Evolutionary conservation across 2,329 filamentous ascomycete genomes (phyloP), one percentile per base, ranked within the genome.

Genomic region (Xylariaceae sp.): DNA sequence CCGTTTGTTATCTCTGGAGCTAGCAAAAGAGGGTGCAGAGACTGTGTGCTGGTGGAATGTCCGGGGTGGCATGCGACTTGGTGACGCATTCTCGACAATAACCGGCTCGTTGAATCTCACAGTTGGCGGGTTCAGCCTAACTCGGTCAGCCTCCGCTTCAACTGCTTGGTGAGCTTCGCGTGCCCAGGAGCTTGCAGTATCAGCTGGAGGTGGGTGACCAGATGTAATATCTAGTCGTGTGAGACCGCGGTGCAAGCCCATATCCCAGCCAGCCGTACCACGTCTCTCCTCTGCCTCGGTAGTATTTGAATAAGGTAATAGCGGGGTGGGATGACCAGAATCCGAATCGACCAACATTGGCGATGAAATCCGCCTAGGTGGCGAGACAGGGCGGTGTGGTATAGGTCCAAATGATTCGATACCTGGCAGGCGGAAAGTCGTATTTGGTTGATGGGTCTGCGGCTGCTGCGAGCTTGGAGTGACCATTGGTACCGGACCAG

Each of bases 391-490:
- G 16, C 76, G 77, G 43, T 78, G 76, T 19, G 81, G 84, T 18
- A 87, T 71, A 42, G 87, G 83, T 56, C 91, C 89, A 54, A 96
- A 95, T 13, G 88, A 94, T 61, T 95, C 89, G 51, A 96, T 96
- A 12, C 90, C 89, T 1, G 90, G 90, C 12, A 96, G 74, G 30
- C 88, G 81, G 12, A 88, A 71, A 4, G 74, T 66, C 6, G 73
- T 77, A 52, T 83, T 81, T 57, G 63, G 72, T 11, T 26, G 22
- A 6, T 26, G 22, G n/a, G n/a, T n/a, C 22, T 26, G 22, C 22
- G 6, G 22, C 22, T 26, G 22, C 62, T 65, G 79, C 29, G 62
- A 61, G 4, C 62, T 67, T 38, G 58, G 62, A 42, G 62, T 71
- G 30, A 64, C 68, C 24, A 70, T 65, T 51, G 62, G 77, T 58